A percentile compares a stretch with the other conserved stretches of the same genome.
These are phyloP conservation scores for Chlorella sp. DNA, from an alignment of 139 green algal species.

Conservation along the genomic window DNA sequence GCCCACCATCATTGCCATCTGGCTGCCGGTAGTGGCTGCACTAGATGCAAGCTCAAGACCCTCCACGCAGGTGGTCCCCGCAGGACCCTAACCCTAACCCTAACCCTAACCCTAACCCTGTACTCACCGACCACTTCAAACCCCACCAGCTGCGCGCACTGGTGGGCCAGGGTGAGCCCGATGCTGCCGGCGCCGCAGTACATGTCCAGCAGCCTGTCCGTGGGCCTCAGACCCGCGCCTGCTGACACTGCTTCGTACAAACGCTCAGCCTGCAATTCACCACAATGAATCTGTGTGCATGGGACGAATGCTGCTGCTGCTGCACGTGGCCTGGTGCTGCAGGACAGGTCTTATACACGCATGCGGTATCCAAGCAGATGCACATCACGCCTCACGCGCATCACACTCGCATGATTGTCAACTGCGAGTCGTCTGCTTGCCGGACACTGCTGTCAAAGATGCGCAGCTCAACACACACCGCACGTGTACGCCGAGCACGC, in stretches of 20 bases:
- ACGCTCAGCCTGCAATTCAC: background rate
- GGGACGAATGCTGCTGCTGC: no score
- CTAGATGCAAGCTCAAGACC: background rate
- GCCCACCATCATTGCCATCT: background rate
- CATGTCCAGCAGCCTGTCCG: conserved; percentile 60
- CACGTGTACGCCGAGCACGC: no score
- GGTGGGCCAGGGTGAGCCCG: conserved; percentile 54
- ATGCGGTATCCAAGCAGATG: no score
- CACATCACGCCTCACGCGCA: no score
- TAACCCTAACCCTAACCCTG: background rate
- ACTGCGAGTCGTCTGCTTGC: no score
- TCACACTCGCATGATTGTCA: no score
- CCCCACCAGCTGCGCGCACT: conserved; percentile 32
- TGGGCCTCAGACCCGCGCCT: background rate
- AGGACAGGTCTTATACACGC: no score
- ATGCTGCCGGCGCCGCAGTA: conserved; percentile 83
- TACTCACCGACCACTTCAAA: conserved; percentile 43
- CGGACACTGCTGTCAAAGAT: no score
- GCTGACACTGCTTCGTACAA: background rate
- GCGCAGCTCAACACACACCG: no score
- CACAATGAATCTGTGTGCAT: no score
- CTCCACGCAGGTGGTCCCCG: background rate
- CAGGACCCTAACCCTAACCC: background rate
- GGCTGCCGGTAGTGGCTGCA: background rate
- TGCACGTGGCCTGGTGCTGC: no score